Conservation (phyloP, 139 green algal genomes). For the Coccomyxa sp. region DNA sequence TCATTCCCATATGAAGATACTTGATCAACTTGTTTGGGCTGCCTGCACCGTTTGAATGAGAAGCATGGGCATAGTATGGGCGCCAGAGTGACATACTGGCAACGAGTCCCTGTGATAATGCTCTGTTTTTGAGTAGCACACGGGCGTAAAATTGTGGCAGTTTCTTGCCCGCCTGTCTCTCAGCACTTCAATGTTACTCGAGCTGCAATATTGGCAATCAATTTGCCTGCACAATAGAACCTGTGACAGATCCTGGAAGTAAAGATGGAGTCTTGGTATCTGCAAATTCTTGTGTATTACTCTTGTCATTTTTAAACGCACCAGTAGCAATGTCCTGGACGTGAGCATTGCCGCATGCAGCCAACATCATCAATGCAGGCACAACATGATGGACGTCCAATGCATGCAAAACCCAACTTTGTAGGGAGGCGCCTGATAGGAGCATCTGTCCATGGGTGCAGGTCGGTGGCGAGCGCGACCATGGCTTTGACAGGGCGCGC, state of each 20-base stretch:
- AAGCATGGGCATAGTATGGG: not conserved
- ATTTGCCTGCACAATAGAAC: no score
- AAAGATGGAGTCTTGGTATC: no score
- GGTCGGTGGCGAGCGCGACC: not conserved
- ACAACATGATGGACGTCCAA: no score
- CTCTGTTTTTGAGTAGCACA: not conserved
- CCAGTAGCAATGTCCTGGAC: no score
- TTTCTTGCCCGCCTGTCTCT: not conserved
- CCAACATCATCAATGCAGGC: no score
- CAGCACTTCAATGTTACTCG: not conserved
- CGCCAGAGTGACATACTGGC: not conserved
- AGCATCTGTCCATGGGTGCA: not conserved
- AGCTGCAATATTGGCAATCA: no score
- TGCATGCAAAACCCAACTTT: not conserved
- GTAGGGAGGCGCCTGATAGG: not conserved
- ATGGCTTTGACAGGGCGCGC: constrained; percentile 1
- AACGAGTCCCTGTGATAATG: not conserved
- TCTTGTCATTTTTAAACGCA: no score
- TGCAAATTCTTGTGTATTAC: no score
- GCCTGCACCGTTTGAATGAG: not conserved
- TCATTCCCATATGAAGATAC: not conserved
- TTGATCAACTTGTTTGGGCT: not conserved
- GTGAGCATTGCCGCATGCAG: no score
- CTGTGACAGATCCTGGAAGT: no score
- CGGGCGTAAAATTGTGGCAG: not conserved